Evolutionary conservation across 257 asterid genomes (phyloP).

Genomic region (Vinca minor): DNA sequence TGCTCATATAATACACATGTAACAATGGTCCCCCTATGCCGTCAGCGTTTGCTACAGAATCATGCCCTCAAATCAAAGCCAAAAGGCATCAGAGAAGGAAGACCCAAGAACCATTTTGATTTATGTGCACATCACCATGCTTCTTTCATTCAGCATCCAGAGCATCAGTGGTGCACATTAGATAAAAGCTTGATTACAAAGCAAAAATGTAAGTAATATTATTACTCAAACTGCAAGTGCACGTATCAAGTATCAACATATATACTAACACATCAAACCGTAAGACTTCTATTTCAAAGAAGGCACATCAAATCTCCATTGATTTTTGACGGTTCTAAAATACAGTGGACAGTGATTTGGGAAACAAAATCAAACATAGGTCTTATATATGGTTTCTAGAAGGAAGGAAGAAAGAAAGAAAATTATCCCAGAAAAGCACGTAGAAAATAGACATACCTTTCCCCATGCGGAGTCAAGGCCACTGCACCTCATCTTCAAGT

Average conservation of each 20-base stretch:
- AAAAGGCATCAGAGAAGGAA: no score
- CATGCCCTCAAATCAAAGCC: no score
- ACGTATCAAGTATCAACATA: not conserved
- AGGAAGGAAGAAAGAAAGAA: slow-evolving; percentile 5
- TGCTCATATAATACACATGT: no score
- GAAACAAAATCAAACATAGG: no score
- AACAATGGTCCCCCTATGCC: no score
- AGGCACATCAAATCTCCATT: not conserved
- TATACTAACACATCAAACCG: not conserved
- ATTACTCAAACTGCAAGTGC: not conserved
- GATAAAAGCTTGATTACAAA: no score
- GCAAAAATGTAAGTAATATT: not conserved
- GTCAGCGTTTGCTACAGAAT: no score
- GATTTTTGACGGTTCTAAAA: not conserved
- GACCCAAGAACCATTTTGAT: no score
- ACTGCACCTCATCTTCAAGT: slow-evolving; percentile 94
- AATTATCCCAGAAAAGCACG: slow-evolving; percentile 6
- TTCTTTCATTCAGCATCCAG: no score
- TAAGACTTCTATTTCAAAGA: not conserved
- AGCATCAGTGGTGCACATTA: no score
- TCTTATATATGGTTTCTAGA: not conserved
- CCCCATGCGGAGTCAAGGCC: slow-evolving; percentile 93
- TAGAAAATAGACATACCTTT: slow-evolving; percentile 51
- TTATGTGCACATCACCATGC: no score
- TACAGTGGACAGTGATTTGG: no score